These are phyloP conservation scores for Lecanicillium sp. DNA, from an alignment of 2,329 filamentous ascomycete genomes.

Conservation along the genomic window DNA sequence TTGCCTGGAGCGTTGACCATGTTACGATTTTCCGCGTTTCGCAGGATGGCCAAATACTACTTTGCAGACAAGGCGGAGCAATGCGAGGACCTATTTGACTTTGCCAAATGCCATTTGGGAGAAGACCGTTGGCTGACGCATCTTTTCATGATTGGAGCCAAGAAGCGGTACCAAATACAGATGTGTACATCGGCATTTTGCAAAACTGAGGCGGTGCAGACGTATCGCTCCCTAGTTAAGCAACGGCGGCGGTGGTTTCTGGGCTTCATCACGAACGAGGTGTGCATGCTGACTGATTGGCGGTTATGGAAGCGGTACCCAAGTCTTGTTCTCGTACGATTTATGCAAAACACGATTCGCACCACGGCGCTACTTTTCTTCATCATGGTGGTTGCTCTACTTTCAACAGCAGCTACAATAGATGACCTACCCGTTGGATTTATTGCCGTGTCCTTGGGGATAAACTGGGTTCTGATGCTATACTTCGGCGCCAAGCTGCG, in stretches of 20 bases:
- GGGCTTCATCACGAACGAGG: conserved; percentile 95
- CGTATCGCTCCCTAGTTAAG: conserved; percentile 77
- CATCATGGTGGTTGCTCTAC: conserved; percentile 80
- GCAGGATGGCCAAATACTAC: conserved; percentile 96
- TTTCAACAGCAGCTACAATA: conserved; percentile 75
- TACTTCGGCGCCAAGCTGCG: conserved; percentile 86
- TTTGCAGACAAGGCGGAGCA: conserved; percentile 96
- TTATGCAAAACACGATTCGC: conserved; percentile 93
- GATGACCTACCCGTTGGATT: conserved; percentile 82
- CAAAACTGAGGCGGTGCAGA: conserved; percentile 95
- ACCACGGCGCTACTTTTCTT: conserved; percentile 93
- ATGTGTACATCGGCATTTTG: conserved; percentile 98
- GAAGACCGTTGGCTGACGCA: conserved; percentile 97
- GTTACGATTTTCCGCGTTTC: conserved; percentile 90
- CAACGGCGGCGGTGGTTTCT: conserved; percentile 95
- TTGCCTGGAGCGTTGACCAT: conserved; percentile 93
- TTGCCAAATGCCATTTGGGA: conserved; percentile 88
- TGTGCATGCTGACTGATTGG: conserved; percentile 94
- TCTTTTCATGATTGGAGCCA: conserved; percentile 96
- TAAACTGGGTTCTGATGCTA: conserved; percentile 94
- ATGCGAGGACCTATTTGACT: conserved; percentile 93
- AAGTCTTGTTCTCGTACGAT: conserved; percentile 74
- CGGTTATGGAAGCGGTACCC: conserved; percentile 89
- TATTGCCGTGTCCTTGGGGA: conserved; percentile 81
- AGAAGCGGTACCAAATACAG: conserved; percentile 89